Evolutionary conservation across 2,329 filamentous ascomycete species (phyloP), one percentile per base, ranked within the genome.

Genomic region (Claviceps monticola): DNA sequence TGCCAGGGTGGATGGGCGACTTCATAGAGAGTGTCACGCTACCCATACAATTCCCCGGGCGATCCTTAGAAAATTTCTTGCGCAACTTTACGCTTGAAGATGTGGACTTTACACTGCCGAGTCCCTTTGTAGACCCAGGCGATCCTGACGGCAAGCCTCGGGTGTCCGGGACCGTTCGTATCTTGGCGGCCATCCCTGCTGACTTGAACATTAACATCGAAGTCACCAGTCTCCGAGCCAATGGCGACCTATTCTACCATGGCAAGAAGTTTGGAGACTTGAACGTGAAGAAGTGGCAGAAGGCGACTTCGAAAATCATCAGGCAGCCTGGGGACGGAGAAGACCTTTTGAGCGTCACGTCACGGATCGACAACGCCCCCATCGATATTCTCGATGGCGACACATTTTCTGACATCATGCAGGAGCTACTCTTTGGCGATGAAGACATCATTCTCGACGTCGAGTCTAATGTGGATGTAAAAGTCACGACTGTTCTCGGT

Each of bases 151-250:
- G 84, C 4, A 79, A 84, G 51, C 89, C 90, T 9, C 82, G 79
- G 51, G 82, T 98, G 16, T 95, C 88, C 34, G 90, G 90, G 3
- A 83, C 84, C 19, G 84, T 96, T 46, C 74, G 86, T 54, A 90
- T 90, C 11, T 73, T 90, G 17, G 84, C 94, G 26, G 80, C 74
- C 11, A 66, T 97, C 37, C 93, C 93, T 0, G 76, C 86, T 44
- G 86, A 95, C 63, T 84, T 97, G 75, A 89, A 95, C 61, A 84
- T 97, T 57, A 79, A 83, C 49, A 70, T 98, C 49, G 81, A 86
- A 55, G 87, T 97, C 43, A 82, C 82, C 39, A 77, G 76, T 53
- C 80, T 98, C 47, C 79, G 82, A 50, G 88, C 91, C 2, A 78
- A 79, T 51, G 84, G 89, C 4, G 82, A 95, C 62, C 83, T 97